phyloP scores from a whole-genome alignment of 257 asterid genomes.

The Ehretia macrophylla region DNA sequence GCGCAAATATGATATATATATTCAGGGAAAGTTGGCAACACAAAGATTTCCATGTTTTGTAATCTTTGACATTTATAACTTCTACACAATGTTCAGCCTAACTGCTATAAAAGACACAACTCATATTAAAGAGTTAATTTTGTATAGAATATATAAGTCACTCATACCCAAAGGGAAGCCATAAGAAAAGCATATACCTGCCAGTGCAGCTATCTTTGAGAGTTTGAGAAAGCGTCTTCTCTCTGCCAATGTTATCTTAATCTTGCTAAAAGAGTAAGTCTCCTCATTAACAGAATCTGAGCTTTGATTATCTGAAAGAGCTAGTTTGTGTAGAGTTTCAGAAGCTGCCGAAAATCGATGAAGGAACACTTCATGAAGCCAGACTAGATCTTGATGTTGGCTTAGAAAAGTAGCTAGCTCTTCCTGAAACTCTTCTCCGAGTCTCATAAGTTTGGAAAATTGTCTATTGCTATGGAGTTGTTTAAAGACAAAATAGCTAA shows the following conservation, averaged over 20 bases:
- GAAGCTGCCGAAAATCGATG: conserved; percentile 86
- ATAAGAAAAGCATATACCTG: conserved; percentile 47
- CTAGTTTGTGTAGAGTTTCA: conserved; percentile 67
- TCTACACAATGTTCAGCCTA: too few species aligned
- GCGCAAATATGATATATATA: too few species aligned
- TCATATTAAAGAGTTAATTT: too few species aligned
- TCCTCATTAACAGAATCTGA: conserved; percentile 36
- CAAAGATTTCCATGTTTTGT: too few species aligned
- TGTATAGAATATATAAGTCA: too few species aligned
- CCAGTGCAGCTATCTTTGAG: conserved; percentile 79
- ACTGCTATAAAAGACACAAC: too few species aligned
- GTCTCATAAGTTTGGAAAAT: conserved; percentile 72
- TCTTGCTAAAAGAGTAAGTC: conserved; percentile 24
- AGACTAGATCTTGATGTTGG: conserved; percentile 68
- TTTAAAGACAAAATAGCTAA: conserved; percentile 78
- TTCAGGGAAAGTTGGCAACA: too few species aligned
- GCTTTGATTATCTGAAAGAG: conserved; percentile 56
- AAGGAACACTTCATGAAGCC: conserved; percentile 93
- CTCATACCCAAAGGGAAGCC: background rate
- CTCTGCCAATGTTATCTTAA: conserved; percentile 46
- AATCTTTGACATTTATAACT: too few species aligned
- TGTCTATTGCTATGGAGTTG: conserved; percentile 66
- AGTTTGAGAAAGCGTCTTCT: conserved; percentile 80
- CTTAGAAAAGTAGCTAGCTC: conserved; percentile 66
- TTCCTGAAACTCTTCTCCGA: conserved; percentile 87